These are phyloP conservation scores for Meira nashicola DNA, from an alignment of 1,284 basidiomycete genomes.

Conservation along the genomic window DNA sequence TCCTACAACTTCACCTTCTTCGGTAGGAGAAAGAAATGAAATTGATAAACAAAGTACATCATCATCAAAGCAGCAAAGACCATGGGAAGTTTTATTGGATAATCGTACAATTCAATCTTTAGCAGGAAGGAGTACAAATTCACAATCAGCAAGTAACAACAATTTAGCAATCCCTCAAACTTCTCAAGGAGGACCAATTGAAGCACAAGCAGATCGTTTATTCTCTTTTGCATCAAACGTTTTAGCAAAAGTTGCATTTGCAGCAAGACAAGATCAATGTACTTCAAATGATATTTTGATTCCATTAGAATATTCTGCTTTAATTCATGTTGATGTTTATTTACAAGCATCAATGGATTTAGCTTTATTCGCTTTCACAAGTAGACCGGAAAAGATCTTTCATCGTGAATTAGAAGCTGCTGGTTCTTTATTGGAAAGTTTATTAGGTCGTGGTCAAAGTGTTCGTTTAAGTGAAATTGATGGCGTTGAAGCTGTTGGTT, in stretches of 20 bases:
- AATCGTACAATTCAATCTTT: no score
- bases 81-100: no score
- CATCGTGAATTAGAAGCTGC: not conserved
- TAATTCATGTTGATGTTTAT: slow-evolving; percentile 5
- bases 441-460: slow-evolving; percentile 1
- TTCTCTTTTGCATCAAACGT: slow-evolving; percentile 1
- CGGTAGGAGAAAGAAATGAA: no score
- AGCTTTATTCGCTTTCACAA: not conserved
- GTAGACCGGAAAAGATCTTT: not conserved
- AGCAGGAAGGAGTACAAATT: not conserved
- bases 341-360: slow-evolving; percentile 5
- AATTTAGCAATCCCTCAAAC: not conserved
- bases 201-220: not conserved
- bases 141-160: not conserved
- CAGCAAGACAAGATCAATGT: slow-evolving; percentile 8
- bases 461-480: not conserved
- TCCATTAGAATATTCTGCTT: not conserved
- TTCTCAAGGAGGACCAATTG: no score
- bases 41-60: no score
- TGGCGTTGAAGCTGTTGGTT: not conserved
- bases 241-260: not conserved
- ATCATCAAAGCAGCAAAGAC: no score
- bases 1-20: no score
- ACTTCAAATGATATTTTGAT: not conserved
- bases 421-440: not conserved